These are phyloP conservation scores for Pichia inconspicua DNA, from an alignment of 1,139 yeast species.

Conservation along the genomic window DNA sequence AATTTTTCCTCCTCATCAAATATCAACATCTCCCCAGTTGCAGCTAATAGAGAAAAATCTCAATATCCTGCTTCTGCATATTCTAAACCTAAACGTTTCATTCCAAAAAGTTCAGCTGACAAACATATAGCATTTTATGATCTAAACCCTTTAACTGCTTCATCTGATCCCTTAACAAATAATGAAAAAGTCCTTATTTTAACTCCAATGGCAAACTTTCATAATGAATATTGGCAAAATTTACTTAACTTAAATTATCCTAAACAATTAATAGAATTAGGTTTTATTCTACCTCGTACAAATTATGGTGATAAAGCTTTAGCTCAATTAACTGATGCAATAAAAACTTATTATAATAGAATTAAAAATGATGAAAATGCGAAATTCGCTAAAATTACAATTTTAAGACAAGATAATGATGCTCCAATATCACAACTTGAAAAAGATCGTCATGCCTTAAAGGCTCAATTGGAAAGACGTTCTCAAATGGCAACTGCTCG, in stretches of 20 bases:
- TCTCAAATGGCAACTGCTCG: constrained; percentile 89
- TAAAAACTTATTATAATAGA: constrained; percentile 54
- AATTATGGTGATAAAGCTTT: constrained; percentile 75
- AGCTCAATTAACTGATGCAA: constrained; percentile 59
- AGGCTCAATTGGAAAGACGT: constrained; percentile 85
- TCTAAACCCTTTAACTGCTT: constrained; percentile 64
- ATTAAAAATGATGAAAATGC: constrained; percentile 32
- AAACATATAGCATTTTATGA: constrained; percentile 73
- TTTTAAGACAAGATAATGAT: constrained; percentile 83
- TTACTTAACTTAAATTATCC: constrained; percentile 70
- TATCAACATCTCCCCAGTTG: neutral
- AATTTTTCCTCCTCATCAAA: neutral
- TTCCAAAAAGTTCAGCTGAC: constrained; percentile 59
- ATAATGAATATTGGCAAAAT: constrained; percentile 83
- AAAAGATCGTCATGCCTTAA: constrained; percentile 69
- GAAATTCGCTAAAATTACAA: constrained; percentile 71
- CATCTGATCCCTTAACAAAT: constrained; percentile 61
- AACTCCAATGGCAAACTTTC: constrained; percentile 83
- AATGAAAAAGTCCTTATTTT: constrained; percentile 66
- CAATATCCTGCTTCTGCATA: neutral
- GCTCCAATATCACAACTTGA: constrained; percentile 63
- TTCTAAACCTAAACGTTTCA: constrained; percentile 24
- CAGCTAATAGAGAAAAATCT: constrained; percentile 7
- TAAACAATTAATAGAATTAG: constrained; percentile 74
- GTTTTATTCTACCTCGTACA: constrained; percentile 82